These are phyloP conservation scores for Neodidymelliopsis sp. DNA, from an alignment of 2,329 filamentous ascomycete species.

Conservation along the genomic window DNA sequence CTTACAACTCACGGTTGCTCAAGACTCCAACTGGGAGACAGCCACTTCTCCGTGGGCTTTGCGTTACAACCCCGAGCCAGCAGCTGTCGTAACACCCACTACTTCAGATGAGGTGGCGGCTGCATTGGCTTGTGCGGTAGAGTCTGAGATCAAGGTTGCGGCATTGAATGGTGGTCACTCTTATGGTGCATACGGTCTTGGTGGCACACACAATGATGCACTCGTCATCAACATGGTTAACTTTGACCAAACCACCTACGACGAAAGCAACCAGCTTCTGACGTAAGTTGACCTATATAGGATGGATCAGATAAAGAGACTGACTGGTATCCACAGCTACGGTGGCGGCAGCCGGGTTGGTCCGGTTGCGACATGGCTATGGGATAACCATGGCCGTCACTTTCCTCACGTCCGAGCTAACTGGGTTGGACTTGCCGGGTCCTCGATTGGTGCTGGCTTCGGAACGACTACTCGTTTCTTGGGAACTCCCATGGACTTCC, in stretches of 20 bases:
- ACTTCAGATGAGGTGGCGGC: constrained; percentile 18
- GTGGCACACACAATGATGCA: constrained; percentile 16
- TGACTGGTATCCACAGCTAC: constrained; percentile 12
- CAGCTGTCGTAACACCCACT: constrained; percentile 17
- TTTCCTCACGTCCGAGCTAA: constrained; percentile 28
- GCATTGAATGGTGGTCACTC: constrained; percentile 25
- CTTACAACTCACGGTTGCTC: neutral
- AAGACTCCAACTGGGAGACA: constrained; percentile 13
- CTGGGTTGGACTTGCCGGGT: constrained; percentile 24
- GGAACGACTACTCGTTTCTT: constrained; percentile 27
- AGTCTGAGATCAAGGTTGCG: constrained; percentile 22
- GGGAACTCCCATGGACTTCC: constrained; percentile 23
- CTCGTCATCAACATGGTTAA: constrained; percentile 24
- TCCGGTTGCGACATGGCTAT: constrained; percentile 23
- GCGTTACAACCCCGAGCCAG: constrained; percentile 25
- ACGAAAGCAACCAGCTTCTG: constrained; percentile 16
- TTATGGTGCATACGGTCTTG: constrained; percentile 25
- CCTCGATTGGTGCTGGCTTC: constrained; percentile 25
- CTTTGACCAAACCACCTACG: constrained; percentile 19
- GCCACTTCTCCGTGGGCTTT: constrained; percentile 21
- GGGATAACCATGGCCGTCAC: constrained; percentile 27
- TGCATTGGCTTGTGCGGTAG: constrained; percentile 20
- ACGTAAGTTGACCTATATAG: constrained; percentile 1
- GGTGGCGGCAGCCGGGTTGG: constrained; percentile 26
- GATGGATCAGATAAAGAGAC: neutral